Evolutionary conservation across 2,329 filamentous ascomycete genomes (phyloP).

Genomic region (Colletotrichum endophyticum): DNA sequence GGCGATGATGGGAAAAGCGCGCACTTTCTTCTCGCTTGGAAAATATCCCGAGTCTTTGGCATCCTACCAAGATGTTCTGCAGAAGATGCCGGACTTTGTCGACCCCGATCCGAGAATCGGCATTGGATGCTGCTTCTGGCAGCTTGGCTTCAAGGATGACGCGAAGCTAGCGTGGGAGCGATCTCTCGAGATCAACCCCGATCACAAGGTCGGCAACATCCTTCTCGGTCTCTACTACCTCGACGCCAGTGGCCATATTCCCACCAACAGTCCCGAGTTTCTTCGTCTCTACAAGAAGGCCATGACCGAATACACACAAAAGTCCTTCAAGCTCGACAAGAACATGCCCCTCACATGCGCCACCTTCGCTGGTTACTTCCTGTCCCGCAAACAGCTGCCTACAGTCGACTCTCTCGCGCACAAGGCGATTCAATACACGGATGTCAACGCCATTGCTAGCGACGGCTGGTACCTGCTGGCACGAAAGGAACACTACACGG

Average conservation of each 20-base stretch:
- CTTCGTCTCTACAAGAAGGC: slow-evolving; percentile 86
- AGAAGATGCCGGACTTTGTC: slow-evolving; percentile 83
- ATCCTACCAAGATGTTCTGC: slow-evolving; percentile 84
- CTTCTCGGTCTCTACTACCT: slow-evolving; percentile 90
- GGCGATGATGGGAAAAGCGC: slow-evolving; percentile 87
- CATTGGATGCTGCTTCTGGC: slow-evolving; percentile 97
- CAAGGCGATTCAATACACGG: slow-evolving; percentile 93
- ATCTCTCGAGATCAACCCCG: slow-evolving; percentile 77
- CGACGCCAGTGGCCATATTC: slow-evolving; percentile 81
- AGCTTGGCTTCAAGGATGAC: slow-evolving; percentile 91
- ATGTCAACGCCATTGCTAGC: slow-evolving; percentile 94
- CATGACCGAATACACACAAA: slow-evolving; percentile 93
- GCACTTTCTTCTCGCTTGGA: slow-evolving; percentile 84
- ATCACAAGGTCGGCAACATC: slow-evolving; percentile 90
- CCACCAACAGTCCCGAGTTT: slow-evolving; percentile 85
- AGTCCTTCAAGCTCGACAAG: slow-evolving; percentile 92
- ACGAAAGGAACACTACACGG: slow-evolving; percentile 85
- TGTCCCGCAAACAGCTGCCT: slow-evolving; percentile 78
- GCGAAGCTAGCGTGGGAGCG: slow-evolving; percentile 91
- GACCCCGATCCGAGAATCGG: slow-evolving; percentile 96
- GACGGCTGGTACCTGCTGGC: slow-evolving; percentile 97
- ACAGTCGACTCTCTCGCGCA: slow-evolving; percentile 88
- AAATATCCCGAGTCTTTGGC: slow-evolving; percentile 85
- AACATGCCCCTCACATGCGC: slow-evolving; percentile 88
- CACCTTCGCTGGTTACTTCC: slow-evolving; percentile 89